Percentiles rank a stretch among this genome's conserved stretches.
Evolutionary conservation across 495 filamentous ascomycete genomes (phyloP).

Genomic region (Penicillium atrosanguineum): DNA sequence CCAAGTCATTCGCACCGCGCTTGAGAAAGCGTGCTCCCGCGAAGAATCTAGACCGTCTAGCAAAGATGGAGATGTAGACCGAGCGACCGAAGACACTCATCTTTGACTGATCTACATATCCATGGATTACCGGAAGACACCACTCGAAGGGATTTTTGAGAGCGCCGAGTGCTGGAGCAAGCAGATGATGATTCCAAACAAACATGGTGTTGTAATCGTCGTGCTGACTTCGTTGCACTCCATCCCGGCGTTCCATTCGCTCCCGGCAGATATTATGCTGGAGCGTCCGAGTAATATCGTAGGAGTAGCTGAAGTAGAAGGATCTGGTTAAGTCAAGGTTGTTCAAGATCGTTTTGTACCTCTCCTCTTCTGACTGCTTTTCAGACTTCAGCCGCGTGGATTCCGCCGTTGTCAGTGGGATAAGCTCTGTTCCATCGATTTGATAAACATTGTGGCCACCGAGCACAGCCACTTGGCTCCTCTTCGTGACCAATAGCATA

Average conservation of each 20-base stretch:
- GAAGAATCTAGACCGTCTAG: slow-evolving; percentile 87
- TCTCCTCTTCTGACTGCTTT: slow-evolving; percentile 81
- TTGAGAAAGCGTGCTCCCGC: slow-evolving; percentile 94
- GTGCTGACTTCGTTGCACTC: slow-evolving; percentile 52
- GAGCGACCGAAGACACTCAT: slow-evolving; percentile 79
- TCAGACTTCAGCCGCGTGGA: slow-evolving; percentile 69
- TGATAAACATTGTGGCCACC: slow-evolving; percentile 96
- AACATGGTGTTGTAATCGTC: slow-evolving; percentile 92
- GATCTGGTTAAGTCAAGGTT: slow-evolving; percentile 86
- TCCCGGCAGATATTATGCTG: slow-evolving; percentile 91
- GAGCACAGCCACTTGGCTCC: slow-evolving; percentile 91
- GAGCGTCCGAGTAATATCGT: slow-evolving; percentile 89
- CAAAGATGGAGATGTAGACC: slow-evolving; percentile 90
- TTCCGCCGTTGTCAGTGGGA: slow-evolving; percentile 70
- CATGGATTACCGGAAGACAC: slow-evolving; percentile 95
- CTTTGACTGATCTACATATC: slow-evolving; percentile 89
- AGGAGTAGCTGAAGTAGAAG: slow-evolving; percentile 99
- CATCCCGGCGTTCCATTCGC: slow-evolving; percentile 63
- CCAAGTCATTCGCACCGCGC: slow-evolving; percentile 89
- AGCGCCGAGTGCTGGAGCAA: slow-evolving; percentile 66
- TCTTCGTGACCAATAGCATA: slow-evolving; percentile 94
- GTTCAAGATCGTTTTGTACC: slow-evolving; percentile 83
- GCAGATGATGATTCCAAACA: slow-evolving; percentile 91
- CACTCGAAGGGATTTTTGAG: slow-evolving; percentile 86
- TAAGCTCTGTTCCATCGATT: slow-evolving; percentile 90